Percentiles rank a stretch among this genome's conserved stretches.
Evolutionary conservation across 1,139 yeast species (phyloP).

Genomic region (Magnusiomyces ingens): DNA sequence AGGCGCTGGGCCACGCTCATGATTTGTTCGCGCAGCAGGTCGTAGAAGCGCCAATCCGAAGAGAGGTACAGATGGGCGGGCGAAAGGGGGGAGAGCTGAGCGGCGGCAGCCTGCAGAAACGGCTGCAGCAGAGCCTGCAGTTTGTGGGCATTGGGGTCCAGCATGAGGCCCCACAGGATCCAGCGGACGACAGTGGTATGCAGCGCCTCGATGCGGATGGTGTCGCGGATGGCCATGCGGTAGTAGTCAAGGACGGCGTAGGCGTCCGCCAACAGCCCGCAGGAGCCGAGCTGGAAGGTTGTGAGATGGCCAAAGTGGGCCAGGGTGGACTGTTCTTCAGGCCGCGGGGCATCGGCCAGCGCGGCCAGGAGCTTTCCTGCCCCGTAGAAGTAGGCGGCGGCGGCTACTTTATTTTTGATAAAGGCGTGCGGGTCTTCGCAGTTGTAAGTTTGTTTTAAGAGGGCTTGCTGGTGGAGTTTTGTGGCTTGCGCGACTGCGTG

Average conservation of each 20-base stretch:
- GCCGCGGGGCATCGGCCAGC: neutral
- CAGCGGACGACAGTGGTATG: neutral
- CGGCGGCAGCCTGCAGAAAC: neutral
- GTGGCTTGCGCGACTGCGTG: neutral
- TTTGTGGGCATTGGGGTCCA: neutral
- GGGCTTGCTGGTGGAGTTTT: too few relatives aligned
- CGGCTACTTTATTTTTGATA: neutral
- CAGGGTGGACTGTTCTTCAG: neutral
- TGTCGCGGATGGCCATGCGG: neutral
- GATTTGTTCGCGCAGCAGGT: neutral
- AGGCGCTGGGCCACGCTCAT: neutral
- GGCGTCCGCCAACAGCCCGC: neutral
- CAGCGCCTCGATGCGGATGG: neutral
- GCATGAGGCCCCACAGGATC: neutral
- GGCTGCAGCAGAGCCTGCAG: neutral
- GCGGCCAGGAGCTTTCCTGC: neutral
- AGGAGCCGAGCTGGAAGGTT: too few relatives aligned
- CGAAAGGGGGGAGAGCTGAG: neutral
- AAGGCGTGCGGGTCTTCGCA: too few relatives aligned
- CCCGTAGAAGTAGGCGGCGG: conserved; percentile 1
- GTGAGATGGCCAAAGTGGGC: neutral
- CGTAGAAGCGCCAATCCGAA: conserved; percentile 3
- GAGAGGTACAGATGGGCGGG: neutral
- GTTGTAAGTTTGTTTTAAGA: too few relatives aligned
- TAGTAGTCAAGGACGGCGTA: neutral